phyloP scores from a whole-genome alignment of 768 basidiomycete genomes.

The Pleurotus tuoliensis region DNA sequence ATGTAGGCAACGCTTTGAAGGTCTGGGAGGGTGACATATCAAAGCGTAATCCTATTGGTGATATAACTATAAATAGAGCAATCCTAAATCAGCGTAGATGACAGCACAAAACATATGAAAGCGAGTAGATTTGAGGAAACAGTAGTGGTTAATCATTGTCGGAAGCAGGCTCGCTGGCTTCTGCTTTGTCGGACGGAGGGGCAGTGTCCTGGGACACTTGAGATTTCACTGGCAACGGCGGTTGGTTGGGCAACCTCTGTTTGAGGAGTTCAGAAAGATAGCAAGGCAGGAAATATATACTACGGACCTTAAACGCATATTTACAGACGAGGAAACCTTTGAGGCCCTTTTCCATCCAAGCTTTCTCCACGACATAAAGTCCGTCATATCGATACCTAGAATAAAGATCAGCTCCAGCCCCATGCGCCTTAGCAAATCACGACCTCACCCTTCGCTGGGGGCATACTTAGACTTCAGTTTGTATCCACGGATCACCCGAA shows the following conservation, averaged over 20 bases:
- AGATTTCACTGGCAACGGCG: constrained; percentile 38
- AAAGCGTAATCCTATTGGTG: no score
- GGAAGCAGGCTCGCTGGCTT: neutral
- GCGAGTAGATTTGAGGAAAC: no score
- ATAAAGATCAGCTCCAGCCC: neutral
- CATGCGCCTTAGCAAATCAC: neutral
- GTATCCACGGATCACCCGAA: constrained; percentile 86
- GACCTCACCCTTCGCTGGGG: constrained; percentile 66
- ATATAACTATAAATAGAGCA: no score
- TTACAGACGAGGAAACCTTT: constrained; percentile 81
- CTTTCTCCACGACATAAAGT: constrained; percentile 75
- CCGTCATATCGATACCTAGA: constrained; percentile 87
- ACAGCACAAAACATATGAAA: no score
- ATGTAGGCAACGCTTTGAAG: no score
- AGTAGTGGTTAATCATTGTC: no score
- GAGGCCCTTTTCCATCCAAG: constrained; percentile 72
- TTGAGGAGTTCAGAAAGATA: neutral
- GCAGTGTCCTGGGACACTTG: constrained; percentile 3
- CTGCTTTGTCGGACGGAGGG: constrained; percentile 7
- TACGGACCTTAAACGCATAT: constrained; percentile 71
- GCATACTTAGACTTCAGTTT: constrained; percentile 72
- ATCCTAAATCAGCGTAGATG: no score
- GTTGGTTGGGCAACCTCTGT: constrained; percentile 55
- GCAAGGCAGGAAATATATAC: neutral
- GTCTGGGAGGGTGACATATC: no score